These are phyloP conservation scores for Nigrospora sphaerica DNA, from an alignment of 2,329 filamentous ascomycete species.

Conservation along the genomic window DNA sequence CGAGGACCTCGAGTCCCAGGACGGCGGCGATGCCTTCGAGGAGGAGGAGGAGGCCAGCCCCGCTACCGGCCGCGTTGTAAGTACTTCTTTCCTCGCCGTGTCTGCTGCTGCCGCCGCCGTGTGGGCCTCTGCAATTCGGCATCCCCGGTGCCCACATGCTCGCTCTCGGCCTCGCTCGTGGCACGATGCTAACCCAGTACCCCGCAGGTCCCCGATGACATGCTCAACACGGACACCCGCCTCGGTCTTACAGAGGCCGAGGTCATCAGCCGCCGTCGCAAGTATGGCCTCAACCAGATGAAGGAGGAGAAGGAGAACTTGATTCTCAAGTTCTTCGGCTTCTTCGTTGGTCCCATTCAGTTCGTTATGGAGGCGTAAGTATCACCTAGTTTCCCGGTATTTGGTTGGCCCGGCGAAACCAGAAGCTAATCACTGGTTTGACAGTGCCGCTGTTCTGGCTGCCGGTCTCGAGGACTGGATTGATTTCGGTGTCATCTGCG, in stretches of 20 bases:
- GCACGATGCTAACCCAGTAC: constrained; percentile 19
- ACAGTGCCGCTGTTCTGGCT: constrained; percentile 64
- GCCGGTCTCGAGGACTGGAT: constrained; percentile 85
- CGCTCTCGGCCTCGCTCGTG: no score
- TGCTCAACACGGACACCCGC: constrained; percentile 69
- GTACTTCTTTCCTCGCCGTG: constrained; percentile 3
- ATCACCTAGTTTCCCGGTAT: no score
- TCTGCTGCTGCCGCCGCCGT: no score
- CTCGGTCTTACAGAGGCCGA: constrained; percentile 67
- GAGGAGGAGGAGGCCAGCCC: constrained; percentile 54
- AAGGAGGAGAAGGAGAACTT: constrained; percentile 85
- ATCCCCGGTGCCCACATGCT: constrained; percentile 56
- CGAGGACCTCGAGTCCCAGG: constrained; percentile 77
- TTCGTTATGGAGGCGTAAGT: constrained; percentile 76
- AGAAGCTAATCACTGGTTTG: no score
- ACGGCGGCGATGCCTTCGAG: constrained; percentile 60
- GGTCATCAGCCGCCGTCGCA: constrained; percentile 52
- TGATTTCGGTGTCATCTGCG: constrained; percentile 88
- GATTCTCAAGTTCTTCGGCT: constrained; percentile 65
- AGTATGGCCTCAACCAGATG: constrained; percentile 81
- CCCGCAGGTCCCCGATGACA: constrained; percentile 50
- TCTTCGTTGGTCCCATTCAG: constrained; percentile 64
- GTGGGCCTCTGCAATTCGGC: no score
- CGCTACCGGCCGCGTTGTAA: constrained; percentile 45
- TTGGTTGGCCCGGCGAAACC: no score